Evolutionary conservation across 768 basidiomycete genomes (phyloP).

Genomic region (Dictyophora rubrovolvata): DNA sequence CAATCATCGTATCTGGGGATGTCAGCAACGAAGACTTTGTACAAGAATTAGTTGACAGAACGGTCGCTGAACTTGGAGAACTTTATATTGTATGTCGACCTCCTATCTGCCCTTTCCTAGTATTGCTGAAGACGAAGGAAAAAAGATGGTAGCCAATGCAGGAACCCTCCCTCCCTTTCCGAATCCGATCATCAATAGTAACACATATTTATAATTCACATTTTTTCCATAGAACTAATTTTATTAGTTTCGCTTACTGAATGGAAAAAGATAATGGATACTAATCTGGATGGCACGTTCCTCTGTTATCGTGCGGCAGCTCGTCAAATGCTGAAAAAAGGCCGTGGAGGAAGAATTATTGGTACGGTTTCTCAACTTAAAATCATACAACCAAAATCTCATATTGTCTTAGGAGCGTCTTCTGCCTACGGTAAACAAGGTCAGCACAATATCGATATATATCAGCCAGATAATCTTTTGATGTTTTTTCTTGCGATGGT

Average conservation of each 20-base stretch:
- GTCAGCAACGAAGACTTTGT: conserved; percentile 4
- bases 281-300: conserved; percentile 27
- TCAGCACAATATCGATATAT: background rate
- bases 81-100: conserved; percentile 4
- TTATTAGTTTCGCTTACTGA: conserved; percentile 13
- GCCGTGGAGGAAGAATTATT: conserved; percentile 29
- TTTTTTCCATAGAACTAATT: background rate
- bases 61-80: background rate
- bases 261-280: conserved; percentile 21
- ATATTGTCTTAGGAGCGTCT: background rate
- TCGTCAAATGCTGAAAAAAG: conserved; percentile 30
- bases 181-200: conserved; percentile 17
- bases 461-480: no score
- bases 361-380: conserved; percentile 21
- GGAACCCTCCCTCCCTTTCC: conserved; percentile 19
- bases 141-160: conserved; percentile 41
- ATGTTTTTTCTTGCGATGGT: no score
- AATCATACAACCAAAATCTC: no score
- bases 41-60: background rate
- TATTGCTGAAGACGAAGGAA: no score
- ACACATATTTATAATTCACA: conserved; percentile 18
- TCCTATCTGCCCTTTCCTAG: no score
- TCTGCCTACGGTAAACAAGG: conserved; percentile 4
- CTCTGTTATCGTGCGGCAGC: conserved; percentile 33
- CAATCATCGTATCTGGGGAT: background rate